Percentiles rank a stretch among this genome's conserved stretches.
Conservation (phyloP, 2,329 filamentous ascomycete genomes). For the Aspergillus fructus region DNA sequence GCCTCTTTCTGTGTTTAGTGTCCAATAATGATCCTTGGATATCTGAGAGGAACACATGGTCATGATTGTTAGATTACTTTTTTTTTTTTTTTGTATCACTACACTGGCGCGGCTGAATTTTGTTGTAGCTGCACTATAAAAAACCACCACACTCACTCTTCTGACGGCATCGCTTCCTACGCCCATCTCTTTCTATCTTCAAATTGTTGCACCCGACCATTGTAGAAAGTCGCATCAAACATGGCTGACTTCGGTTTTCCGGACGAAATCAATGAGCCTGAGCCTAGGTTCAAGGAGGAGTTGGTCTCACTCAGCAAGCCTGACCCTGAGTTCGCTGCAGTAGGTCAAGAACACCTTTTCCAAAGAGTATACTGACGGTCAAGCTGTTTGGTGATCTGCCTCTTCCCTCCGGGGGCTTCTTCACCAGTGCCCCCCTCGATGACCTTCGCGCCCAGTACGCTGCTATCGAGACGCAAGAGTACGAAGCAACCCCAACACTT, state of each 20-base stretch:
- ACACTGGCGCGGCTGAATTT: too few species aligned
- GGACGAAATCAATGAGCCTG: background rate
- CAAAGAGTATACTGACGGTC: background rate
- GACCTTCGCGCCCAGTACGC: background rate
- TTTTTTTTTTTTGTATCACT: too few species aligned
- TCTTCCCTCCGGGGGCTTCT: background rate
- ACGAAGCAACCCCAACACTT: background rate
- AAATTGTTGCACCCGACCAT: accelerated
- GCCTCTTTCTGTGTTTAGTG: background rate
- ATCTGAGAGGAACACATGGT: background rate
- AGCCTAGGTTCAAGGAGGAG: background rate
- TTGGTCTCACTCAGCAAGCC: background rate
- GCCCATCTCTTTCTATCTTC: background rate
- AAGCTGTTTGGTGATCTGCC: background rate
- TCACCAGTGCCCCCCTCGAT: background rate
- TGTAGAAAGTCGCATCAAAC: background rate
- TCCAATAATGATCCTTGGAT: background rate
- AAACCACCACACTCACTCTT: too few species aligned
- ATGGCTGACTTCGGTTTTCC: background rate
- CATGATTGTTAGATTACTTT: too few species aligned
- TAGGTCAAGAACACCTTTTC: background rate
- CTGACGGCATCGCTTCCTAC: too few species aligned
- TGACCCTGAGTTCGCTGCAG: constrained; percentile 5
- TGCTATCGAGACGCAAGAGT: background rate
- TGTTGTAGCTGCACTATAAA: too few species aligned